These are phyloP conservation scores for Aspergillus nidulans DNA, from an alignment of 495 filamentous ascomycete species.

Conservation along the genomic window DNA sequence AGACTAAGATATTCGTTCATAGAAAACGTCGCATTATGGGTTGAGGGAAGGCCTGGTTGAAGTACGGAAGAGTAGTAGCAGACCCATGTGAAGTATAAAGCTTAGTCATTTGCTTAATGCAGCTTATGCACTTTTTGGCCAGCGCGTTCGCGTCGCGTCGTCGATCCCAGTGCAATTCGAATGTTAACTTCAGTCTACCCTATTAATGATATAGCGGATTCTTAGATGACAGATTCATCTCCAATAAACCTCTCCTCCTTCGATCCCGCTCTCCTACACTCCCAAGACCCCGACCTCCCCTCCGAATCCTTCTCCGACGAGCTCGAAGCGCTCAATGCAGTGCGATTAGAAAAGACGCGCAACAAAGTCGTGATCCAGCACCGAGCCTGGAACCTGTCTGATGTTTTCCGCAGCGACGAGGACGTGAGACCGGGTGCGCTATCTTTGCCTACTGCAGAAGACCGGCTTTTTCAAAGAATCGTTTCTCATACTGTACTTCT, in stretches of 20 bases:
- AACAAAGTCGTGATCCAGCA: slow-evolving; percentile 64
- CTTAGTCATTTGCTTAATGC: background rate
- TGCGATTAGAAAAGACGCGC: slow-evolving; percentile 46
- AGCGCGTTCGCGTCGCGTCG: slow-evolving; percentile 1
- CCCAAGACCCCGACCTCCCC: slow-evolving; percentile 33
- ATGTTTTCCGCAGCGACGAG: slow-evolving; percentile 62
- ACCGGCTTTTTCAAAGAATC: background rate
- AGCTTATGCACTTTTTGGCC: background rate
- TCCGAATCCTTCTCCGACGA: slow-evolving; percentile 54
- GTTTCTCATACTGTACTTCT: slow-evolving; percentile 11
- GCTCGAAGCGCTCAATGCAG: slow-evolving; percentile 52
- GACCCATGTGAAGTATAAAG: background rate
- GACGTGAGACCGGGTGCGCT: slow-evolving; percentile 46
- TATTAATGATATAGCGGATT: background rate
- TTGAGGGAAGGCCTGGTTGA: no score
- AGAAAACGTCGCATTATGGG: no score
- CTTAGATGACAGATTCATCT: slow-evolving; percentile 37
- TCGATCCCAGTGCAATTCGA: background rate
- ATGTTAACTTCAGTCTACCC: background rate
- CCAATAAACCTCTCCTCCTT: slow-evolving; percentile 43
- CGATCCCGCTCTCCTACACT: slow-evolving; percentile 51
- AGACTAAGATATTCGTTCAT: no score
- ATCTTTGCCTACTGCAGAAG: background rate
- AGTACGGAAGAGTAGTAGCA: background rate
- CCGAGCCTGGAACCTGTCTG: slow-evolving; percentile 52